Base-by-base conservation (phyloP, 176 grass and related monocot species). In the Panicum miliaceum region DNA sequence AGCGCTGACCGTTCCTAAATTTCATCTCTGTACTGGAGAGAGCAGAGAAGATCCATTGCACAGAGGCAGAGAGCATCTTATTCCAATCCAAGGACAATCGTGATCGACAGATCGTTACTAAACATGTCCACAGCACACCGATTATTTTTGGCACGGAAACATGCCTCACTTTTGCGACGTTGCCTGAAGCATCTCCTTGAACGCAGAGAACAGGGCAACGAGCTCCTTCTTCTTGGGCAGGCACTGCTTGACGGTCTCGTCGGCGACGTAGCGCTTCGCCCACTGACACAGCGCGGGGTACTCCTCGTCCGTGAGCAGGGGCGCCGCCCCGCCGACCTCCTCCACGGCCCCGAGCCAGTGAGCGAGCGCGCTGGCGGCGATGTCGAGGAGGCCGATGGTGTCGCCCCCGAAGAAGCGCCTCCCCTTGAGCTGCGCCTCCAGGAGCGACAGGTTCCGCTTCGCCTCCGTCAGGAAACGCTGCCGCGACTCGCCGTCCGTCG, bases 321-420 rank as follows among this genome's bases (percentile, higher is more conserved):
- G 53, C 53, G 3, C 13, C 11, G 52, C 43, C 4, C 77, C 77
- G 1, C 7, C 14, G 10, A 50, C 62, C 77, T 51, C 62, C 77
- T 80, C 62, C 7, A 67, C 0, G 1, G 15, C 77, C 19, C 34
- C 13, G 20, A 36, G 43, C 29, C 45, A 80, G 4, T 7, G 22
- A 15, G 6, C 62, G 2, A 52, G 13, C 3, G 0, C 0, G 20
- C 18, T 43, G 16, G 50, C 71, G 45, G 77, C 73, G 54, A 70
- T 20, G 79, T 73, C 82, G 7, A 76, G 1, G 43, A 36, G 42
- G 20, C 81, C 74, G 51, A 84, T 8, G 19, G 64, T n/a, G 53
- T 79, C 43, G 27, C 52, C 53, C 8, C 79, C 51, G 13, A 89
- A 85, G 79, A 79, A 73, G 10, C 70, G 19, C 36, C n/a, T n/a